A percentile compares a stretch with the other conserved stretches of the same genome.
phyloP scores from a whole-genome alignment of 305 asterid genomes.

The Fraxinus sp. region DNA sequence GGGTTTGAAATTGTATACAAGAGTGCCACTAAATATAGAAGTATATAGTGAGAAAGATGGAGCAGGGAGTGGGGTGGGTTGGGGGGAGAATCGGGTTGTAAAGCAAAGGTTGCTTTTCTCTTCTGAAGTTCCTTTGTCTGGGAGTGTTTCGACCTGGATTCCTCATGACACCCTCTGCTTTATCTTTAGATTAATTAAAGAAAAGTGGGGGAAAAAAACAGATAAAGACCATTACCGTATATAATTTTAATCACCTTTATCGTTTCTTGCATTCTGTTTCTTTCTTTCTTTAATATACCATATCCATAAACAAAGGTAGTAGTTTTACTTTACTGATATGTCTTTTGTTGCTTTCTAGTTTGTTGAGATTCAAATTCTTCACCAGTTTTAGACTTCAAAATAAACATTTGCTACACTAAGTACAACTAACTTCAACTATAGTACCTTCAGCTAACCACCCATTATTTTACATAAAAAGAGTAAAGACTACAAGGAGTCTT shows the following conservation, averaged over 20 bases:
- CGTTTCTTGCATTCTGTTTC: not conserved
- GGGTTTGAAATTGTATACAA: slow-evolving; percentile 38
- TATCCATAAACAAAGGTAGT: not conserved
- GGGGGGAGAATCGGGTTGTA: slow-evolving; percentile 28
- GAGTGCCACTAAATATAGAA: slow-evolving; percentile 52
- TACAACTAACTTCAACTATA: not conserved
- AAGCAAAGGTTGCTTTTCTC: slow-evolving; percentile 57
- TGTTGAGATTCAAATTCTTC: not conserved
- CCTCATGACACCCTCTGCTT: slow-evolving; percentile 20
- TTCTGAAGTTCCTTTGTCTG: slow-evolving; percentile 58
- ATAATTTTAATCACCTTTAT: not conserved
- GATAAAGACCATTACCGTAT: not conserved
- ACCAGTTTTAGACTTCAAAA: not conserved
- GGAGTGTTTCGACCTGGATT: slow-evolving; percentile 57
- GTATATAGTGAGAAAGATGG: slow-evolving; percentile 18
- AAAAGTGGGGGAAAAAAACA: not conserved
- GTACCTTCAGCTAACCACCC: not conserved
- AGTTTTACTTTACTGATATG: not conserved
- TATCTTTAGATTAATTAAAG: slow-evolving; percentile 3
- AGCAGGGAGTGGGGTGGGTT: not conserved
- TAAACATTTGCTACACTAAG: not conserved
- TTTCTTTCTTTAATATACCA: not conserved
- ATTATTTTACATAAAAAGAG: not conserved
- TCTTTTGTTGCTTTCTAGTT: not conserved
- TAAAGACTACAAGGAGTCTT: not conserved